These are phyloP conservation scores for Boletus vermiculosoides DNA, from an alignment of 768 basidiomycete species.

Conservation along the genomic window DNA sequence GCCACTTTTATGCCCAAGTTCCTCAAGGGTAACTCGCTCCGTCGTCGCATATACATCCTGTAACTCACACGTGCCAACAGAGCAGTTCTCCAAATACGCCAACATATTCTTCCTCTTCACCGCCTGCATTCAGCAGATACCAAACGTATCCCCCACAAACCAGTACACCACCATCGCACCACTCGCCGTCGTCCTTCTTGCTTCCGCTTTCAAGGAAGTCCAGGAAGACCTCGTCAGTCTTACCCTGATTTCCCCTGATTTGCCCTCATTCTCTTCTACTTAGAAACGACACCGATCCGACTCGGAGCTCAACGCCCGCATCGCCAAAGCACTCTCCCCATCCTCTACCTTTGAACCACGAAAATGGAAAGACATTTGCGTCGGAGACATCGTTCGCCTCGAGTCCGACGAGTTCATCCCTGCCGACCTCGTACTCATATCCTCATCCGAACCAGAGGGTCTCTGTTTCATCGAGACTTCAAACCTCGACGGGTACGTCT, in stretches of 20 bases:
- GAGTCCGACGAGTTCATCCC: slow-evolving; percentile 95
- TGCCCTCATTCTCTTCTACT: slow-evolving; percentile 15
- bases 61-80: slow-evolving; percentile 40
- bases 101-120: slow-evolving; percentile 99
- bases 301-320: slow-evolving; percentile 82
- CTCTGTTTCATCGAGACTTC: slow-evolving; percentile 97
- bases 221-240: slow-evolving; percentile 78
- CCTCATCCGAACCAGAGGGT: slow-evolving; percentile 94
- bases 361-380: slow-evolving; percentile 86
- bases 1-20: slow-evolving; percentile 91
- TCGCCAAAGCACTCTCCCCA: slow-evolving; percentile 68
- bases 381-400: slow-evolving; percentile 90
- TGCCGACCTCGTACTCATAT: slow-evolving; percentile 85
- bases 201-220: slow-evolving; percentile 92
- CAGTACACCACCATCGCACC: slow-evolving; percentile 93
- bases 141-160: slow-evolving; percentile 95
- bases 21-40: slow-evolving; percentile 64
- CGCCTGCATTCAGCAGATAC: slow-evolving; percentile 95
- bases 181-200: slow-evolving; percentile 82
- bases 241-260: background rate
- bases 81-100: slow-evolving; percentile 98
- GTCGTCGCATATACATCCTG: background rate
- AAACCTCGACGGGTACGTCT: slow-evolving; percentile 87
- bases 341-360: slow-evolving; percentile 64
- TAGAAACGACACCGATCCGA: slow-evolving; percentile 98